Base-by-base conservation (phyloP, 2,329 filamentous ascomycete genomes). In the Amauroascus niger region DNA sequence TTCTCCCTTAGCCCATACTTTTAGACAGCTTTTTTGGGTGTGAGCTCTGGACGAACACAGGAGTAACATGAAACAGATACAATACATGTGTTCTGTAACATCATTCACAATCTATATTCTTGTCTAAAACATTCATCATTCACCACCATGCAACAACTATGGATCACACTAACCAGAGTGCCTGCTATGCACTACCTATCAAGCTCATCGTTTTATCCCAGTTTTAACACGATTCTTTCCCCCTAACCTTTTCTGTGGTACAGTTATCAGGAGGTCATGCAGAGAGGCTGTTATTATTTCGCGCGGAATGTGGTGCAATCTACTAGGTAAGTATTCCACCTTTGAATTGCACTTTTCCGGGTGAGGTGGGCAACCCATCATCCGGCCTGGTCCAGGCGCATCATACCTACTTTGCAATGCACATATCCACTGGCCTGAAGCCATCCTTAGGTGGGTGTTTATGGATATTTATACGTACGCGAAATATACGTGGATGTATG, bases 151-250 rank as follows among this genome's bases (percentile, higher is more conserved):
- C n/a, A n/a, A n/a, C n/a, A n/a, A n/a, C n/a, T n/a, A n/a, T n/a
- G n/a, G n/a, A n/a, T n/a, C n/a, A n/a, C 33, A n/a, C 4, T 35
- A 13, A n/a, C 28, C 28, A 30, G 11, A 30, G 28, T 11, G 28
- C 28, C 28, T 32, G 33, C 33, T 11, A 35, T 35, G 14, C 6
- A 35, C 14, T n/a, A 22, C 16, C n/a, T 6, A 48, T 37, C 46
- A 49, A 40, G 20, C 47, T 28, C 45, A 35, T 49, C 40, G 47
- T 49, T 49, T n/a, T 18, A 40, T 40, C 20, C 47, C 13, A 6
- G 35, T 40, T 20, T 11, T 28, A 40, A 40, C 7, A n/a, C n/a
- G n/a, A n/a, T n/a, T n/a, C n/a, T n/a, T n/a, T n/a, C n/a, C n/a
- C 7, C 46, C 46, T 1, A 22, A 18, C n/a, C 16, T 26, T n/a